phyloP scores from a whole-genome alignment of 2,329 filamentous ascomycete species.

The Ceratocystis harringtonii region DNA sequence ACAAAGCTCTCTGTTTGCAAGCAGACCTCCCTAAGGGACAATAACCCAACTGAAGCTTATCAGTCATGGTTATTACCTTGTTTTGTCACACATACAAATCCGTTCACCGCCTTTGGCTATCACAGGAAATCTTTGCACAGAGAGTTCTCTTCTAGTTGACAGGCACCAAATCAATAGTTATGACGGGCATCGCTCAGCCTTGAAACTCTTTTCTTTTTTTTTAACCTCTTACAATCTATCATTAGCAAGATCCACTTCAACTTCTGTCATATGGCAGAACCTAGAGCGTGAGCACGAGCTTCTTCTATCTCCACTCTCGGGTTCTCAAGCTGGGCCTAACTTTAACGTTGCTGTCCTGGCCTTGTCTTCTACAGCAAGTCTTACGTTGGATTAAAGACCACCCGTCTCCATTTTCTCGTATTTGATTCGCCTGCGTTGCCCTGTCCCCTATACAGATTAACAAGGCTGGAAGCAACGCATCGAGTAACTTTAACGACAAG shows the following conservation, averaged over 20 bases:
- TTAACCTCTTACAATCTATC: not conserved
- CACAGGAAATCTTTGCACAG: not conserved
- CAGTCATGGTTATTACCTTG: not conserved
- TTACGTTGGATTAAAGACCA: no score
- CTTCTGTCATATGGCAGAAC: slow-evolving; percentile 7
- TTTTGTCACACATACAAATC: not conserved
- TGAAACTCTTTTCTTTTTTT: not conserved
- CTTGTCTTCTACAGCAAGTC: not conserved
- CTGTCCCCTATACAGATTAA: no score
- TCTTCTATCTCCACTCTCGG: not conserved
- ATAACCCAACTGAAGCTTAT: no score
- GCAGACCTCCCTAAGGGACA: no score
- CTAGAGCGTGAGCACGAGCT: not conserved
- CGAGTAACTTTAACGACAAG: no score
- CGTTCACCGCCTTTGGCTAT: not conserved
- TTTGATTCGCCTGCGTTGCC: no score
- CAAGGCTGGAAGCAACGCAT: no score
- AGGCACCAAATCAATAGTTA: not conserved
- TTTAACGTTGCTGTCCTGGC: not conserved
- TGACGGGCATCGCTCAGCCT: not conserved
- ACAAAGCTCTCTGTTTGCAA: not conserved
- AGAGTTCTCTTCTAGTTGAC: not conserved
- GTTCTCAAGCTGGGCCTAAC: not conserved
- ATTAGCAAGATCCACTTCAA: not conserved
- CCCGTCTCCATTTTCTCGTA: no score